Evolutionary conservation across 139 green algal genomes (phyloP).

Genomic region (Chlorella sp.): DNA sequence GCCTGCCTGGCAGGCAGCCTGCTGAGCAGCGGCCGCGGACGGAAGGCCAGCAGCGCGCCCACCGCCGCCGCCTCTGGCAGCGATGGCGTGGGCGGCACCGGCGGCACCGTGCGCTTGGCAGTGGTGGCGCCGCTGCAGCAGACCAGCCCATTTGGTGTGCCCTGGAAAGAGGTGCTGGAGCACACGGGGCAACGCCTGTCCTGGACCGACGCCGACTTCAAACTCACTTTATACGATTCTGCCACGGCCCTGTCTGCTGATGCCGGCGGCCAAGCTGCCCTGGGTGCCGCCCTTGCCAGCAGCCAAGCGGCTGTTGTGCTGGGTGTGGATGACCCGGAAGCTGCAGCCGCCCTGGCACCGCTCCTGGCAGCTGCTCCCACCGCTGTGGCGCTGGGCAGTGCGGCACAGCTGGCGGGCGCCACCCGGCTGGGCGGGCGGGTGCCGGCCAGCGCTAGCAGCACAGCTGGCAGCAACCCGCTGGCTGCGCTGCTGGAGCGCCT

Average conservation of each 20-base stretch:
- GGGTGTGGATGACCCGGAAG: not conserved
- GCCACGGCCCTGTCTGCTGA: not conserved
- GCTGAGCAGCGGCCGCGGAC: not conserved
- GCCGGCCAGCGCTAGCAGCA: not conserved
- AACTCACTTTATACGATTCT: conserved; percentile 27
- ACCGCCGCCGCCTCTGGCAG: no score
- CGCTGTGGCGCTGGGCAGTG: conserved; percentile 16
- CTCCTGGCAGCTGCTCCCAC: conserved; percentile 6
- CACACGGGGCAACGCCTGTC: conserved; percentile 64
- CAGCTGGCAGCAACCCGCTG: not conserved
- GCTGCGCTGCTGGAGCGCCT: not conserved
- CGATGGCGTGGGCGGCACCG: not conserved
- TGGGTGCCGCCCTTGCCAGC: not conserved
- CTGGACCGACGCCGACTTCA: conserved; percentile 59
- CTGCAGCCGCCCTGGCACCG: not conserved
- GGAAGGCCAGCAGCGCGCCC: not conserved
- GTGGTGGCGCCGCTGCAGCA: conserved; percentile 34
- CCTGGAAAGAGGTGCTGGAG: conserved; percentile 59
- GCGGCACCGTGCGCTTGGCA: not conserved
- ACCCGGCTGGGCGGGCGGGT: conserved; percentile 5
- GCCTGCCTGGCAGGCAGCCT: not conserved
- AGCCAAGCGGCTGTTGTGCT: conserved; percentile 8
- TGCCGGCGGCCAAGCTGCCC: not conserved
- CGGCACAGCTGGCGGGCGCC: not conserved
- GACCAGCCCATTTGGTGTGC: conserved; percentile 34